A percentile compares a stretch with the other conserved stretches of the same genome.
phyloP scores from a whole-genome alignment of 116 monocot genomes.

The Dioscorea cayenensis region DNA sequence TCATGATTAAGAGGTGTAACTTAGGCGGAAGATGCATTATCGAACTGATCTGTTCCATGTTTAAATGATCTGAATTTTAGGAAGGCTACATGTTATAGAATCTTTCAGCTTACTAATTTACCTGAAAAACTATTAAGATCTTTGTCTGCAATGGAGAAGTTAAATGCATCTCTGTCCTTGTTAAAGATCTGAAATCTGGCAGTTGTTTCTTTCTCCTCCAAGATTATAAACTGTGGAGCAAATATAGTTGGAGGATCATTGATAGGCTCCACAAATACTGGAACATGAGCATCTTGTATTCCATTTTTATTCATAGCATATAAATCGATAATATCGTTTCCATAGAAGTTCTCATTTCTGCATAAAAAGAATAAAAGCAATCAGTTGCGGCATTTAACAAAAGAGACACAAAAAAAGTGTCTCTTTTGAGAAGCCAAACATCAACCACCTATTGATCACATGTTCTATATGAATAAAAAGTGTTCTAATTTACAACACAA shows the following conservation, averaged over 20 bases:
- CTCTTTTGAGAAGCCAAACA: too few species aligned
- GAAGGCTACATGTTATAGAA: not conserved
- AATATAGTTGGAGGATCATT: slow-evolving; percentile 75
- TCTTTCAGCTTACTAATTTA: slow-evolving; percentile 17
- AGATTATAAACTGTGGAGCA: slow-evolving; percentile 51
- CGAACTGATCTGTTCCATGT: too few species aligned
- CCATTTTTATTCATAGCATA: slow-evolving; percentile 67
- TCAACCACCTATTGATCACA: too few species aligned
- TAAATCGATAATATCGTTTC: slow-evolving; percentile 64
- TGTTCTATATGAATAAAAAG: too few species aligned
- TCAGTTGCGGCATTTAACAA: not conserved
- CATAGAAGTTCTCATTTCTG: slow-evolving; percentile 85
- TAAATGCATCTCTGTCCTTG: slow-evolving; percentile 42
- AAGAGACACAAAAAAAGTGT: not conserved
- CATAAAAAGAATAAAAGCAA: slow-evolving; percentile 4
- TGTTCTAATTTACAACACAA: too few species aligned
- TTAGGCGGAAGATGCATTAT: too few species aligned
- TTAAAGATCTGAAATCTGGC: slow-evolving; percentile 59
- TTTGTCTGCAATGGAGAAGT: slow-evolving; percentile 49
- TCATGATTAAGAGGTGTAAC: too few species aligned
- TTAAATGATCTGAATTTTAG: not conserved
- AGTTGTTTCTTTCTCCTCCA: slow-evolving; percentile 31
- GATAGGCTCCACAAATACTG: slow-evolving; percentile 66
- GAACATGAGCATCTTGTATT: slow-evolving; percentile 51
- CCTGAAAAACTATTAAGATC: slow-evolving; percentile 68